Conservation (phyloP, 306 rosid genomes). For the Delonix regia region DNA sequence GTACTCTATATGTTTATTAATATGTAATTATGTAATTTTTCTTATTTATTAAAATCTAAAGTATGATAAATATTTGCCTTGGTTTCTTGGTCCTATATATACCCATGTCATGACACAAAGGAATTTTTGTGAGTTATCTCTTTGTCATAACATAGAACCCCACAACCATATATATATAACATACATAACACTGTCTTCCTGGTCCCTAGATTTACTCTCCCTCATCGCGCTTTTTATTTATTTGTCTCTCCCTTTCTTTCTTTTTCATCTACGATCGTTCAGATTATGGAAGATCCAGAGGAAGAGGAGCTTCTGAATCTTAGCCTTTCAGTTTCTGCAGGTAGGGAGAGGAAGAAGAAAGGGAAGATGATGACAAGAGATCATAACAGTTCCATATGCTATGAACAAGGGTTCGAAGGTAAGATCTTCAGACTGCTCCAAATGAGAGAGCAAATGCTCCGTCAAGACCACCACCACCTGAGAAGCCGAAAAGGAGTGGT, state of each 20-base stretch:
- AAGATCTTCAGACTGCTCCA: conserved; percentile 73
- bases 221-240: not conserved
- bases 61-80: not conserved
- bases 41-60: too few species aligned
- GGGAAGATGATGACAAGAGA: conserved; percentile 41
- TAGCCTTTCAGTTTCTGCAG: conserved; percentile 64
- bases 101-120: conserved; percentile 50
- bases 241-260: not conserved
- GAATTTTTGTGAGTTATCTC: conserved; percentile 50
- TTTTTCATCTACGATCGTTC: too few species aligned
- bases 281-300: conserved; percentile 64
- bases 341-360: conserved; percentile 55
- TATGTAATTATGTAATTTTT: too few species aligned
- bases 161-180: not conserved
- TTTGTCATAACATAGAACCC: conserved; percentile 34
- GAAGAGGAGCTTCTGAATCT: conserved; percentile 75
- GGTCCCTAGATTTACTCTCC: conserved; percentile 41
- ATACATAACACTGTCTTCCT: conserved; percentile 23
- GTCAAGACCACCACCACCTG: conserved; percentile 41
- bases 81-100: conserved; percentile 51
- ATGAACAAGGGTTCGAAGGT: conserved; percentile 58
- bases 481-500: conserved; percentile 17
- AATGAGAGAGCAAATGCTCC: conserved; percentile 72
- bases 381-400: not conserved
- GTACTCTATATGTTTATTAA: too few species aligned